Percentiles rank a stretch among this genome's conserved stretches.
Conservation (phyloP, 768 basidiomycete species). For the Coprinopsis cinerea region DNA sequence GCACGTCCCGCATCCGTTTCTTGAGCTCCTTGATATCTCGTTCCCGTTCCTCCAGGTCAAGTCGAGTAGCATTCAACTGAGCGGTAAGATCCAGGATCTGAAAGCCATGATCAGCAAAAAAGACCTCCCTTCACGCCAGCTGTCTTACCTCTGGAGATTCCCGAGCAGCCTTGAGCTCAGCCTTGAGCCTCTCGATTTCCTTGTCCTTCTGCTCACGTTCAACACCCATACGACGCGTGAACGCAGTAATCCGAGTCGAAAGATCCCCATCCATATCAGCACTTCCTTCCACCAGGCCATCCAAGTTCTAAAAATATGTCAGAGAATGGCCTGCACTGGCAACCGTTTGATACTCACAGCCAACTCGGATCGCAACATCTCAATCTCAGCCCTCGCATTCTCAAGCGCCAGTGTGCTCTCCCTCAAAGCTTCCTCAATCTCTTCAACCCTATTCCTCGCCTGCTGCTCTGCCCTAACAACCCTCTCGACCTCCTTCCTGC, state of each 20-base stretch:
- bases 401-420: conserved; percentile 87
- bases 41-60: conserved; percentile 5
- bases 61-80: background rate
- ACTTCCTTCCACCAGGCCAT: conserved; percentile 45
- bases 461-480: conserved; percentile 54
- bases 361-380: conserved; percentile 66
- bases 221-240: conserved; percentile 5
- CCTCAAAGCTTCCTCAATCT: conserved; percentile 84
- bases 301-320: conserved; percentile 48
- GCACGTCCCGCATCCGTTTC: conserved; percentile 52
- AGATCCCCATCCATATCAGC: conserved; percentile 32
- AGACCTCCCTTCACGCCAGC: too few relatives aligned
- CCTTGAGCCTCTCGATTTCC: conserved; percentile 3
- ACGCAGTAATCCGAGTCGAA: conserved; percentile 16
- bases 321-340: background rate
- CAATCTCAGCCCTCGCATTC: conserved; percentile 86
- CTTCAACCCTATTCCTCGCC: conserved; percentile 64
- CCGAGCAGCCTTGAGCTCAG: background rate
- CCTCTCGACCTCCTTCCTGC: conserved; percentile 60
- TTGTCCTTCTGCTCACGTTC: conserved; percentile 10
- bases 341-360: conserved; percentile 42
- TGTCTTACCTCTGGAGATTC: conserved; percentile 39
- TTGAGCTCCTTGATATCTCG: conserved; percentile 23
- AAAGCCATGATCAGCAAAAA: too few relatives aligned
- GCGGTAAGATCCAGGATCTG: background rate